These are phyloP conservation scores for Protomyces inundatus DNA, from an alignment of 1,139 yeast species.

Conservation along the genomic window DNA sequence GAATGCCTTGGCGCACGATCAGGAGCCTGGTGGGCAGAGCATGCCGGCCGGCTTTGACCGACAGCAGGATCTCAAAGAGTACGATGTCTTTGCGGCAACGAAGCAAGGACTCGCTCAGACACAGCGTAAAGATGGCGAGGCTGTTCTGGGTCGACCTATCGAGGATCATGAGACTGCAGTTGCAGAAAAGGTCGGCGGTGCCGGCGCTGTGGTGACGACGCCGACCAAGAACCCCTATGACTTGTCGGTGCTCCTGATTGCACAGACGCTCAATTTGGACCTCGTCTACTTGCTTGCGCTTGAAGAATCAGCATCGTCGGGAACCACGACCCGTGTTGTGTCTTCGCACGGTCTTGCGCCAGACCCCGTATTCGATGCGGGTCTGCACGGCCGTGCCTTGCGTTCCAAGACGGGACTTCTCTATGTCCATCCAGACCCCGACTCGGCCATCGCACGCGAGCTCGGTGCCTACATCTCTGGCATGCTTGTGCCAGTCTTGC, in stretches of 20 bases:
- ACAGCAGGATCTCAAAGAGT: neutral
- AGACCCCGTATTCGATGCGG: conserved; percentile 33
- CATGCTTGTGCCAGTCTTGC: conserved; percentile 24
- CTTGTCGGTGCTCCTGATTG: conserved; percentile 26
- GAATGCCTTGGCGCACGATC: neutral
- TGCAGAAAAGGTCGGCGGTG: neutral
- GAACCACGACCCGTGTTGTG: conserved; percentile 27
- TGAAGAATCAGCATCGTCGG: conserved; percentile 1
- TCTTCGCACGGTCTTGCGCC: conserved; percentile 32
- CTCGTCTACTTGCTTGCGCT: conserved; percentile 27
- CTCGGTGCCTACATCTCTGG: conserved; percentile 23
- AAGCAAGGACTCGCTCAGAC: neutral
- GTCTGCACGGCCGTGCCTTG: conserved; percentile 35
- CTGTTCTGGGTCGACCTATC: neutral
- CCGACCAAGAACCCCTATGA: conserved; percentile 18
- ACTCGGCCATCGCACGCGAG: conserved; percentile 39
- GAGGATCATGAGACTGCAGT: neutral
- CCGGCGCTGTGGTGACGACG: neutral
- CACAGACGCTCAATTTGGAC: conserved; percentile 27
- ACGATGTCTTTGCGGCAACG: neutral
- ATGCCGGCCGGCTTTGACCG: neutral
- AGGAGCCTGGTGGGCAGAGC: neutral
- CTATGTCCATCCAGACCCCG: conserved; percentile 31
- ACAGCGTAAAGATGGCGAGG: neutral
- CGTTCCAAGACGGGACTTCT: conserved; percentile 42